Base-by-base conservation (phyloP, 495 filamentous ascomycete genomes). In the Neurospora sp. region DNA sequence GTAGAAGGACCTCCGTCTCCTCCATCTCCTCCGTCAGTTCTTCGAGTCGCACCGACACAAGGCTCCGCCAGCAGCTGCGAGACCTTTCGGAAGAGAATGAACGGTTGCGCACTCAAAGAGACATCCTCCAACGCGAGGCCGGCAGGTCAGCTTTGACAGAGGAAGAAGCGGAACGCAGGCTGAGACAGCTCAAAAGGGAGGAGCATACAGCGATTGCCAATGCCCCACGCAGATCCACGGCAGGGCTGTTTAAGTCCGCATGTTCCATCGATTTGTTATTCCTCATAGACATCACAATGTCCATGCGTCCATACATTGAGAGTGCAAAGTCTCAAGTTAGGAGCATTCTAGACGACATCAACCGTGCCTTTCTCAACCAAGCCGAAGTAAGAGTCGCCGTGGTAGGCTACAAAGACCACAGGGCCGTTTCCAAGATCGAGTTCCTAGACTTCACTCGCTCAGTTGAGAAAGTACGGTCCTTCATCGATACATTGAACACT, bases 341-440 rank as follows among this genome's bases (percentile, higher is more conserved):
- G 72, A 76, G 68, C 70, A 83, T 83, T 61, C 59, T 83, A 3
- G 69, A 73, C 3, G 82, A 82, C n/a, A 80, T 83, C 75, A 74
- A 77, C 40, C 27, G 27, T 2, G 59, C 75, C 1, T 82, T 81
- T 72, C 79, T 86, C 61, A 77, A 82, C 45, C 78, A 80, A n/a
- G 81, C 76, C 38, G 75, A 80, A 40, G 78, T 87, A 1, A 83
- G 85, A 9, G 79, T 86, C 48, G 84, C 78, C 1, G 79, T 83
- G 1, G 81, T 83, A 0, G 76, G 76, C 1, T 83, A 83, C 76
- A 83, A 80, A 65, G 82, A 27, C 27, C 27, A 27, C 27, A n/a
- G n/a, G n/a, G n/a, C n/a, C n/a, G n/a, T n/a, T n/a, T n/a, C n/a
- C n/a, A n/a, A n/a, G n/a, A n/a, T n/a, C n/a, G n/a, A n/a, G n/a